phyloP scores from a whole-genome alignment of 2,329 filamentous ascomycete species.

The Diplodia scrobiculata region DNA sequence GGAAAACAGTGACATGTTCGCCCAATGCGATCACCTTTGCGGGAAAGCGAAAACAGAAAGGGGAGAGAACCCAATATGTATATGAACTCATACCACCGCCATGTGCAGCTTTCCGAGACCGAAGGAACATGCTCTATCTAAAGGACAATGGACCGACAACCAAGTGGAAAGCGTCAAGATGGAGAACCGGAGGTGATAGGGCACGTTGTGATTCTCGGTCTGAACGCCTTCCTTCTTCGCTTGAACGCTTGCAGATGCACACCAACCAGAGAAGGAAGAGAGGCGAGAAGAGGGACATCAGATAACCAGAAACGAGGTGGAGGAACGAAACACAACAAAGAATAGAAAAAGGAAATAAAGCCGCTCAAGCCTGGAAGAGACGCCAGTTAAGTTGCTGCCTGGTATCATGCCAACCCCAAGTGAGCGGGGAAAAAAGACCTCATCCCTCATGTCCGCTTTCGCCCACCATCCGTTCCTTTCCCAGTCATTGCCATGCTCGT shows the following conservation, averaged over 20 bases:
- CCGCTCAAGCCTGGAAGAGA: not conserved
- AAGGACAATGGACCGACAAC: not conserved
- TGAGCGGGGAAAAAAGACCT: not conserved
- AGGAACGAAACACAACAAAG: not conserved
- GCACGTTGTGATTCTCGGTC: not conserved
- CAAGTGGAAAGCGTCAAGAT: not conserved
- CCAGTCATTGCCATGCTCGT: slow-evolving; percentile 1
- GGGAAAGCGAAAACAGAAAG: not conserved
- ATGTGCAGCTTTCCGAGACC: not conserved
- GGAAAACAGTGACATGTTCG: not conserved
- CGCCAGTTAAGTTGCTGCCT: not conserved
- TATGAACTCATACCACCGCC: not conserved
- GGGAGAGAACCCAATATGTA: not conserved
- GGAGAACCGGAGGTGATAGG: not conserved
- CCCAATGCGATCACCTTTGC: not conserved
- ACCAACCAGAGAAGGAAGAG: not conserved
- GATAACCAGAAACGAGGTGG: not conserved
- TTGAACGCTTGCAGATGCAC: slow-evolving; percentile 13
- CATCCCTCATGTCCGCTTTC: not conserved
- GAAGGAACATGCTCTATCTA: not conserved
- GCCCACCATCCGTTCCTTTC: not conserved
- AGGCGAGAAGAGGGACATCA: not conserved
- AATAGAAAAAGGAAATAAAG: not conserved
- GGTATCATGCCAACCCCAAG: not conserved
- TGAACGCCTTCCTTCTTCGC: not conserved